phyloP scores from a whole-genome alignment of 306 rosid species.

The Luffa acutangula region DNA sequence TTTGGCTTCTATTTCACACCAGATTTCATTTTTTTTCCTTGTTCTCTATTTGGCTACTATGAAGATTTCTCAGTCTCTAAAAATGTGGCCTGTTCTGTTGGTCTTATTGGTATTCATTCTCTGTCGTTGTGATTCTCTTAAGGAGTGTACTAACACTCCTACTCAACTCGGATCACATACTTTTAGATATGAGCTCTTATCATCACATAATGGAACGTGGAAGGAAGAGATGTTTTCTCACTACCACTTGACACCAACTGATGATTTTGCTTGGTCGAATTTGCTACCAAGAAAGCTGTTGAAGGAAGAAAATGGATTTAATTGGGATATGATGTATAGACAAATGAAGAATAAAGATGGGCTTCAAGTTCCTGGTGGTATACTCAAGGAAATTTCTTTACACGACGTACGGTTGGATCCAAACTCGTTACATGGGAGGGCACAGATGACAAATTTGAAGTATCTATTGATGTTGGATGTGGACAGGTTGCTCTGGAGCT shows the following conservation, averaged over 20 bases:
- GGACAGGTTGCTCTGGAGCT: slow-evolving; percentile 69
- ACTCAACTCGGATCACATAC: slow-evolving; percentile 52
- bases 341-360: slow-evolving; percentile 33
- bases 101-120: slow-evolving; percentile 16
- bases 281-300: slow-evolving; percentile 52
- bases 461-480: slow-evolving; percentile 68
- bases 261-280: slow-evolving; percentile 60
- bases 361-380: slow-evolving; percentile 22
- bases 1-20: not conserved
- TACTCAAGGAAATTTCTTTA: slow-evolving; percentile 59
- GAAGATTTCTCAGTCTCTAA: slow-evolving; percentile 20
- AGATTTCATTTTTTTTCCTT: slow-evolving; percentile 6
- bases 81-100: slow-evolving; percentile 6
- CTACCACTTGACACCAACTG: slow-evolving; percentile 60
- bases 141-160: slow-evolving; percentile 61
- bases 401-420: slow-evolving; percentile 50
- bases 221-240: slow-evolving; percentile 41
- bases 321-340: slow-evolving; percentile 54
- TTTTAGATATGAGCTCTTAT: slow-evolving; percentile 18
- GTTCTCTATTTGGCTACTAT: slow-evolving; percentile 21
- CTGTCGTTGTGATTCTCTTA: slow-evolving; percentile 26
- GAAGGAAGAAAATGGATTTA: slow-evolving; percentile 31
- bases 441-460: slow-evolving; percentile 68
- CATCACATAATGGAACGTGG: slow-evolving; percentile 51
- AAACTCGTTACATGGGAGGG: slow-evolving; percentile 38